Conservation (phyloP, 2,329 filamentous ascomycete species). For the Pyrenophora seminiperda region DNA sequence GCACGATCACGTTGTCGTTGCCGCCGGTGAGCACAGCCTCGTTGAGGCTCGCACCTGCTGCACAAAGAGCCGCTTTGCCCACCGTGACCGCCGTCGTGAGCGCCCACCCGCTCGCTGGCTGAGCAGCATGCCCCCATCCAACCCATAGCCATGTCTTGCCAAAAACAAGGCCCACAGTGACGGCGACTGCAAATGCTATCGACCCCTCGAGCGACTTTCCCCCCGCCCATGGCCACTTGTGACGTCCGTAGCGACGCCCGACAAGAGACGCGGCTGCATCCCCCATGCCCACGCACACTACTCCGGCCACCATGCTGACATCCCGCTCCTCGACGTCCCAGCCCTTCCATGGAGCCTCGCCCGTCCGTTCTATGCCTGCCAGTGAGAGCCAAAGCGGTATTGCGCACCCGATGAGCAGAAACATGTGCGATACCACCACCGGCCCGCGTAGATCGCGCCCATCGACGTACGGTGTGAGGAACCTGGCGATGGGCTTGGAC, state of each 20-base stretch:
- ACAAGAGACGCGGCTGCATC: slow-evolving; percentile 92
- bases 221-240: slow-evolving; percentile 96
- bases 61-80: slow-evolving; percentile 71
- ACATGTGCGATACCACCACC: slow-evolving; percentile 95
- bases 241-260: slow-evolving; percentile 80
- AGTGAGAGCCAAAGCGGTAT: slow-evolving; percentile 91
- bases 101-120: slow-evolving; percentile 51
- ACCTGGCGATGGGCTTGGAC: slow-evolving; percentile 81
- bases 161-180: slow-evolving; percentile 72
- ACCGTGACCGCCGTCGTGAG: slow-evolving; percentile 39
- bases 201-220: slow-evolving; percentile 93
- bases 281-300: slow-evolving; percentile 92
- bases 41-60: slow-evolving; percentile 79
- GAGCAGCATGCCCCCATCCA: slow-evolving; percentile 64
- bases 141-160: slow-evolving; percentile 75
- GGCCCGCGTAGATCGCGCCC: slow-evolving; percentile 90
- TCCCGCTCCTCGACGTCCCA: slow-evolving; percentile 78
- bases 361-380: slow-evolving; percentile 67
- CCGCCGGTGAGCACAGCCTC: slow-evolving; percentile 95
- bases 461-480: slow-evolving; percentile 92
- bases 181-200: slow-evolving; percentile 78
- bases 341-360: slow-evolving; percentile 62
- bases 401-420: slow-evolving; percentile 90
- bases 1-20: slow-evolving; percentile 98
- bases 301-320: slow-evolving; percentile 87